A percentile compares a stretch with the other conserved stretches of the same genome.
phyloP scores from a whole-genome alignment of 108 stramenopile genomes.

The Cylindrotheca fusiformis region DNA sequence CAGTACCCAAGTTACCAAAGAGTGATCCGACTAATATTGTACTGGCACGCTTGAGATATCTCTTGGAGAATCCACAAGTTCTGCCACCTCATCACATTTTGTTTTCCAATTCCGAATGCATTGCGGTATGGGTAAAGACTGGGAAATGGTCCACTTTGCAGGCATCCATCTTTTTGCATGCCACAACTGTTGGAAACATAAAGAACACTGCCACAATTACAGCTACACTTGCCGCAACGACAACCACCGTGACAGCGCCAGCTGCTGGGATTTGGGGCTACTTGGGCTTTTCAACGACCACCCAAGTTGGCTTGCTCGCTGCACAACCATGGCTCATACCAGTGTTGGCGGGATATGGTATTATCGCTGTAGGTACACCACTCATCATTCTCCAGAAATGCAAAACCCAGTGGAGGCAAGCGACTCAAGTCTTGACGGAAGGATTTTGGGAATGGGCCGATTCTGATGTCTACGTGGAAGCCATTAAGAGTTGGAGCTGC shows the following conservation, averaged over 20 bases:
- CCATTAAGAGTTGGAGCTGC: constrained; percentile 54
- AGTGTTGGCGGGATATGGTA: constrained; percentile 58
- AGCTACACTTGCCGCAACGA: constrained; percentile 19
- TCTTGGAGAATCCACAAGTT: constrained; percentile 5
- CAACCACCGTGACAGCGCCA: constrained; percentile 61
- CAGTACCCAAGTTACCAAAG: constrained; percentile 10
- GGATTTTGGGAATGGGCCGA: constrained; percentile 56
- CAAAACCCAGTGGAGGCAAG: constrained; percentile 49
- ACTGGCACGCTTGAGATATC: constrained; percentile 31
- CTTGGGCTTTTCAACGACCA: constrained; percentile 57
- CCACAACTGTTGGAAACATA: constrained; percentile 55
- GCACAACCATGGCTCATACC: constrained; percentile 65
- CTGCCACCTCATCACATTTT: constrained; percentile 59
- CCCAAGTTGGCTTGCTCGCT: constrained; percentile 29
- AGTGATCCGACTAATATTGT: constrained; percentile 24
- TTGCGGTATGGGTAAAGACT: constrained; percentile 77
- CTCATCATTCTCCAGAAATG: constrained; percentile 33
- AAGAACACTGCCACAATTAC: constrained; percentile 67
- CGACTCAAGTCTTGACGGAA: constrained; percentile 46
- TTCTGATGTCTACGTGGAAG: constrained; percentile 64
- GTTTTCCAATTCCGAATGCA: constrained; percentile 69
- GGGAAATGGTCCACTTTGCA: constrained; percentile 52
- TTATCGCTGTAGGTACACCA: constrained; percentile 64
- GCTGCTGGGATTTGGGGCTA: constrained; percentile 77
- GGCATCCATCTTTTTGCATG: constrained; percentile 33